These are phyloP conservation scores for Talaromyces liani DNA, from an alignment of 495 filamentous ascomycete genomes.

Conservation along the genomic window DNA sequence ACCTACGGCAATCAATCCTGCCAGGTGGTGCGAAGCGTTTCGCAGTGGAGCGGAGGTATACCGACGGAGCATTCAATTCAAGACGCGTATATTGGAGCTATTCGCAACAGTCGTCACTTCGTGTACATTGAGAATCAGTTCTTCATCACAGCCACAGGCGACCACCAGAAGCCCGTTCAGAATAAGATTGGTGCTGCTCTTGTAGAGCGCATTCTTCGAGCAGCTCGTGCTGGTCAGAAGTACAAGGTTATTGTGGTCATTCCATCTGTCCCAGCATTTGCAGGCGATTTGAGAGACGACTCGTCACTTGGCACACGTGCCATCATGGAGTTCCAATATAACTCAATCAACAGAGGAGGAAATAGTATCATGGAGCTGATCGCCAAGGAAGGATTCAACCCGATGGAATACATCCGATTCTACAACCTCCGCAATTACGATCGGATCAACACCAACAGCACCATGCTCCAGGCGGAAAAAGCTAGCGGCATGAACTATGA, in stretches of 20 bases:
- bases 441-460: slow-evolving; percentile 66
- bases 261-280: slow-evolving; percentile 83
- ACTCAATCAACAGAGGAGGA: slow-evolving; percentile 82
- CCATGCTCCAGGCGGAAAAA: slow-evolving; percentile 58
- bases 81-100: slow-evolving; percentile 80
- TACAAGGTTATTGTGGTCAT: slow-evolving; percentile 85
- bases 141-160: slow-evolving; percentile 86
- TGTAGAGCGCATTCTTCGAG: slow-evolving; percentile 78
- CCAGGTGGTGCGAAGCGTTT: slow-evolving; percentile 63
- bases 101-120: slow-evolving; percentile 73
- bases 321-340: slow-evolving; percentile 95
- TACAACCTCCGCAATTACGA: slow-evolving; percentile 95
- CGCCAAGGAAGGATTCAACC: slow-evolving; percentile 61
- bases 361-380: slow-evolving; percentile 79
- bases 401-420: slow-evolving; percentile 80
- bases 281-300: slow-evolving; percentile 76
- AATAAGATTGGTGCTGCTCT: slow-evolving; percentile 88
- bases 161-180: slow-evolving; percentile 67
- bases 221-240: slow-evolving; percentile 59
- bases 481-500: slow-evolving; percentile 68
- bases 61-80: slow-evolving; percentile 76
- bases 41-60: slow-evolving; percentile 66
- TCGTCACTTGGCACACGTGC: slow-evolving; percentile 78
- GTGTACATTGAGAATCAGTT: slow-evolving; percentile 98
- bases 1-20: slow-evolving; percentile 45